phyloP scores from a whole-genome alignment of 148 eudicot genomes.

The Chenopodium suecicum region DNA sequence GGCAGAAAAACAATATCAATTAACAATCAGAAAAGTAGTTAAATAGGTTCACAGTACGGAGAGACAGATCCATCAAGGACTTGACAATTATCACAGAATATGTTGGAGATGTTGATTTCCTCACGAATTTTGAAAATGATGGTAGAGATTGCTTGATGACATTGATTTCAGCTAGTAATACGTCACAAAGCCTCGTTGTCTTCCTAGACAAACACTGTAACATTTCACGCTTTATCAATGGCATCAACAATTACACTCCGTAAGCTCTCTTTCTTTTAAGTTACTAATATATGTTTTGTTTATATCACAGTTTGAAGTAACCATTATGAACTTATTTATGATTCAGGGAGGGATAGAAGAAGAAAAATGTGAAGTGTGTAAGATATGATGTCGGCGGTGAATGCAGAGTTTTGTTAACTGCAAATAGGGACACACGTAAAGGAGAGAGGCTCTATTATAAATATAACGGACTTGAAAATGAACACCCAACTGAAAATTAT shows the following conservation, averaged over 20 bases:
- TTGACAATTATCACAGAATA: slow-evolving; percentile 91
- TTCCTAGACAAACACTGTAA: slow-evolving; percentile 92
- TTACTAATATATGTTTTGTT: no score
- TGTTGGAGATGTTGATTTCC: slow-evolving; percentile 93
- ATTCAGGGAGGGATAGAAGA: slow-evolving; percentile 90
- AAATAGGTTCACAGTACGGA: slow-evolving; percentile 84
- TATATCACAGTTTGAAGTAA: not conserved
- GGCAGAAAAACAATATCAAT: not conserved
- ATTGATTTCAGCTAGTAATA: slow-evolving; percentile 57
- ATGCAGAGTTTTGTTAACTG: slow-evolving; percentile 71
- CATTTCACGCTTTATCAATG: slow-evolving; percentile 45
- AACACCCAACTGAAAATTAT: slow-evolving; percentile 93
- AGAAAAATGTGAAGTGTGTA: slow-evolving; percentile 90
- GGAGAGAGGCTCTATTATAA: slow-evolving; percentile 91
- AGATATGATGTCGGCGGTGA: slow-evolving; percentile 81
- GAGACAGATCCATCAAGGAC: slow-evolving; percentile 69
- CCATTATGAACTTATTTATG: not conserved
- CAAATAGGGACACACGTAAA: slow-evolving; percentile 83
- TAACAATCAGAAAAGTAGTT: not conserved
- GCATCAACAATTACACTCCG: slow-evolving; percentile 69
- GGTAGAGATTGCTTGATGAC: slow-evolving; percentile 99
- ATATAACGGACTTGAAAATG: slow-evolving; percentile 87
- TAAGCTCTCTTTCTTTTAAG: slow-evolving; percentile 37
- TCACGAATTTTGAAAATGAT: slow-evolving; percentile 70
- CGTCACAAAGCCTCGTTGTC: slow-evolving; percentile 73